Evolutionary conservation across 768 basidiomycete species (phyloP).

Genomic region (Cystobasidium tubakii): DNA sequence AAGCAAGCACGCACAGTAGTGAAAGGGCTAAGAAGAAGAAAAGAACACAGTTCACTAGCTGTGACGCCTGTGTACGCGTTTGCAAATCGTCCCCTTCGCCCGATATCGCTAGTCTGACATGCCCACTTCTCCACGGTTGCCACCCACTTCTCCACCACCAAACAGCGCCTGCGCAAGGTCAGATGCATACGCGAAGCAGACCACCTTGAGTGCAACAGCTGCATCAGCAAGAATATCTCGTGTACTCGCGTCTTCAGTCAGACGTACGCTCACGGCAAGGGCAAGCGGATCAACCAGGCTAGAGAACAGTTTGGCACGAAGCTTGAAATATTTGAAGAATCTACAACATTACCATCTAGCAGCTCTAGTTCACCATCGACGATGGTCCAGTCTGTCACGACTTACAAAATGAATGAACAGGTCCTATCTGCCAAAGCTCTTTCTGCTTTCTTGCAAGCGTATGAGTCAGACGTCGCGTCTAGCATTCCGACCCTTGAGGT

Average conservation of each 20-base stretch:
- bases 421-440: slow-evolving; percentile 4
- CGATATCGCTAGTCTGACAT: not conserved
- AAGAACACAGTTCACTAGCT: slow-evolving; percentile 16
- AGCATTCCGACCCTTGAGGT: not conserved
- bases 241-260: not conserved
- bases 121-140: not conserved
- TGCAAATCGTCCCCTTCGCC: not conserved
- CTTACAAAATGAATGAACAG: not conserved
- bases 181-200: not conserved
- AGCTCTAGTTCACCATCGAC: not conserved
- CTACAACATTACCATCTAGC: not conserved
- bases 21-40: not conserved
- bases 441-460: not conserved
- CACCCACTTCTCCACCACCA: not conserved
- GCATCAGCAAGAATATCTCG: not conserved
- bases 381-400: not conserved
- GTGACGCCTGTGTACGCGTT: not conserved
- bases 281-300: not conserved
- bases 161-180: not conserved
- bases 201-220: not conserved
- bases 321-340: not conserved
- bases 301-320: not conserved
- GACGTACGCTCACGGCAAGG: not conserved
- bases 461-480: not conserved
- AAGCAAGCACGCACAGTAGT: not conserved